Evolutionary conservation across 345 rosid genomes (phyloP).

Genomic region (Euphorbia pulcherrima): DNA sequence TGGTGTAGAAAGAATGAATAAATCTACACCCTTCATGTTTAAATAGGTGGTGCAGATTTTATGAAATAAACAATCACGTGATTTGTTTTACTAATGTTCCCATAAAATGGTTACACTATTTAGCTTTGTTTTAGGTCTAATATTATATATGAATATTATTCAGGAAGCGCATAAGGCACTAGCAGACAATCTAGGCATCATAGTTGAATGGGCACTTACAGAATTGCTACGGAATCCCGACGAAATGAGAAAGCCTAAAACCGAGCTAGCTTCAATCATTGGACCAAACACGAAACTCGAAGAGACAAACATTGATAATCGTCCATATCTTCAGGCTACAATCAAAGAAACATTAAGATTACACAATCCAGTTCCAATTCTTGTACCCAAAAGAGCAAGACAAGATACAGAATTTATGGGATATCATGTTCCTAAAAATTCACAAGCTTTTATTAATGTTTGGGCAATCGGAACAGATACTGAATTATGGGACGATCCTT

Average conservation of each 20-base stretch:
- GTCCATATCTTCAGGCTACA: constrained; percentile 49
- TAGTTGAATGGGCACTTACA: constrained; percentile 65
- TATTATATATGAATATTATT: background rate
- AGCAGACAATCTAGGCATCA: constrained; percentile 55
- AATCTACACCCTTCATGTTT: too few species aligned
- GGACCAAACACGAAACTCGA: constrained; percentile 43
- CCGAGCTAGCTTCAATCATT: constrained; percentile 41
- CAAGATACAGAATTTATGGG: constrained; percentile 47
- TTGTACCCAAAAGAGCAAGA: constrained; percentile 44
- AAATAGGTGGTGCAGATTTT: too few species aligned
- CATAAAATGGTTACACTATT: too few species aligned
- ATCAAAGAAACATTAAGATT: constrained; percentile 47
- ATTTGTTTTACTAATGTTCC: too few species aligned
- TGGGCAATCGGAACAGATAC: constrained; percentile 72
- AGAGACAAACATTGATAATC: constrained; percentile 47
- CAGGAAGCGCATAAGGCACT: constrained; percentile 67
- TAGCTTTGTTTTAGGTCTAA: too few species aligned
- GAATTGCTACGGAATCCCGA: constrained; percentile 52
- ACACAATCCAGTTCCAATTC: constrained; percentile 56
- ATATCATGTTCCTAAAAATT: constrained; percentile 41
- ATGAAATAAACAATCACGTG: too few species aligned
- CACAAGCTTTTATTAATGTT: constrained; percentile 46
- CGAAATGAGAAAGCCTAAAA: constrained; percentile 40
- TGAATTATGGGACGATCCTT: constrained; percentile 41
- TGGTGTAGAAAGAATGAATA: too few species aligned